Conservation (phyloP, 306 rosid species). For the Sechiopsis laciniata region DNA sequence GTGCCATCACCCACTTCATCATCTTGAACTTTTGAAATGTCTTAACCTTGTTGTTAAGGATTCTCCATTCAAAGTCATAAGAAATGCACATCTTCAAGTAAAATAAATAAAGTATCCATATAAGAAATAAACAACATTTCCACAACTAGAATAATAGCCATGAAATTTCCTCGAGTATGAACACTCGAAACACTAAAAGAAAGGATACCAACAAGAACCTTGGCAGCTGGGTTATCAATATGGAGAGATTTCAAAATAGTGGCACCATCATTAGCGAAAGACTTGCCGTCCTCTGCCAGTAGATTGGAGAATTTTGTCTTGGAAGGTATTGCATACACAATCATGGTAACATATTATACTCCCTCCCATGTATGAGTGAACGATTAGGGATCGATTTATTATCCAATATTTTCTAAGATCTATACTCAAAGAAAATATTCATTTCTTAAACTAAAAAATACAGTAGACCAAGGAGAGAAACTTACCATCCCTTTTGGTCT, state of each 20-base stretch:
- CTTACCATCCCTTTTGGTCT: conserved; percentile 97
- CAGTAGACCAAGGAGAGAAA: not conserved
- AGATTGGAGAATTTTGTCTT: conserved; percentile 96
- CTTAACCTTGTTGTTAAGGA: conserved; percentile 54
- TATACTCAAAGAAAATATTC: not conserved
- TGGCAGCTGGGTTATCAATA: conserved; percentile 95
- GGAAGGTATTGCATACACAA: conserved; percentile 14
- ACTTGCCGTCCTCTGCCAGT: conserved; percentile 85
- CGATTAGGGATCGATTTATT: not conserved
- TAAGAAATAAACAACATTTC: not conserved
- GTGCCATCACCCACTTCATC: conserved; percentile 99
- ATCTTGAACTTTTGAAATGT: conserved; percentile 97
- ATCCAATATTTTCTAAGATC: not conserved
- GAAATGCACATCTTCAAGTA: not conserved
- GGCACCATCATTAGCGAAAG: conserved; percentile 90
- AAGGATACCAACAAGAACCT: conserved; percentile 99
- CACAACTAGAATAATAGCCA: not conserved
- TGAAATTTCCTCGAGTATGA: not conserved
- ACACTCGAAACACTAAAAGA: not conserved
- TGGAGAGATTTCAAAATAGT: conserved; percentile 95
- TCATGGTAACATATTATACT: not conserved
- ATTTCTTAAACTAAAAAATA: not conserved
- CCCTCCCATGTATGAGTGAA: not conserved
- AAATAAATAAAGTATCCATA: conserved; percentile 3
- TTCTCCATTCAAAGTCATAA: not conserved